Evolutionary conservation across 208 protist species (phyloP), one percentile per base, ranked within the genome.

Genomic region (Leishmania tarentolae): DNA sequence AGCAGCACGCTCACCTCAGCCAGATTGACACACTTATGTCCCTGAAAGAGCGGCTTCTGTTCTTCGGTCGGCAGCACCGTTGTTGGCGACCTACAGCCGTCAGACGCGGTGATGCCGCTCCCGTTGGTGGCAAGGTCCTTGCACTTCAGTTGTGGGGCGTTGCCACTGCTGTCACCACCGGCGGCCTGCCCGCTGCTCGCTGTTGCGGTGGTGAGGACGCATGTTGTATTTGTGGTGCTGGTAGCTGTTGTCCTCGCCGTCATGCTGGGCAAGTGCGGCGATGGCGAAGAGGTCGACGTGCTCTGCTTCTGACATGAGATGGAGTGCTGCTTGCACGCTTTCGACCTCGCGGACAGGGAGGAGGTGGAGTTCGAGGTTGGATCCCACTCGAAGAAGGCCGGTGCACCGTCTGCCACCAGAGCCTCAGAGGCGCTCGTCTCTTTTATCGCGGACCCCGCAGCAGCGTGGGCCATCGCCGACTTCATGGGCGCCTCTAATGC

Each of bases 311-410:
- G 57, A 15, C 71, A 82, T 7, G 79, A n/a, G 35, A 28, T 50
- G 3, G 42, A 7, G 61, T 35, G 59, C 17, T 24, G 66, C 66
- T 7, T 69, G 53, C 46, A 5, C 11, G 24, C 68, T 37, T 63
- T 59, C 3, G 74, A 53, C 17, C 42, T 1, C 40, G 71, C 78
- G 21, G 79, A 56, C 24, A 7, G 73, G 8, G 70, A 42, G 21
- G 76, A 65, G 46, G 63, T 77, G 1, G 82, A 86, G 81, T 94
- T 95, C 21, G 83, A 91, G 8, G 92, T 96, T 17, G 92, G 89
- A 40, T 90, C 83, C 90, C 92, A 96, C 80, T 96, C 87, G 72
- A 96, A 93, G 56, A 88, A 81, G 13, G 82, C 53, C 31, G 68
- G 78, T 6, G 28, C 24, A 72, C 21, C 59, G 56, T 31, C 53